These are phyloP conservation scores for Aspergillus clavatus DNA, from an alignment of 2,329 filamentous ascomycete species.

Conservation along the genomic window DNA sequence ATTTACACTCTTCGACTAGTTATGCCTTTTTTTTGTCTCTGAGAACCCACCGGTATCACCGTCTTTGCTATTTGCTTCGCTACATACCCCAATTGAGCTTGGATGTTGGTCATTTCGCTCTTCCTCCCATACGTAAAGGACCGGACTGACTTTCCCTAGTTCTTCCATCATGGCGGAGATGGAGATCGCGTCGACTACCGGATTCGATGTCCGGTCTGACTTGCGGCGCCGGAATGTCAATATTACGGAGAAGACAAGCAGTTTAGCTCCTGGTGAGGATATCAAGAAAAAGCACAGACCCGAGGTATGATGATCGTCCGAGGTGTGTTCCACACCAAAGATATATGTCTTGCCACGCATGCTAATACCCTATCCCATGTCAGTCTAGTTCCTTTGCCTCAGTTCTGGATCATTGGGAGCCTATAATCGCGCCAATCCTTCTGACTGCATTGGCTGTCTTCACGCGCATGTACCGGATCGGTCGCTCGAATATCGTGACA, in stretches of 20 bases:
- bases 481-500: slow-evolving; percentile 65
- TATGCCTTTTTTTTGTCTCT: slow-evolving; percentile 10
- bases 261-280: slow-evolving; percentile 17
- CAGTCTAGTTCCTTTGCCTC: slow-evolving; percentile 36
- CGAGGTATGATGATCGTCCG: slow-evolving; percentile 26
- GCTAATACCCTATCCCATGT: not conserved
- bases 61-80: not conserved
- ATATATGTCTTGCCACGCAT: not conserved
- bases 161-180: slow-evolving; percentile 27
- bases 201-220: slow-evolving; percentile 31
- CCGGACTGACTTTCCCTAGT: not conserved
- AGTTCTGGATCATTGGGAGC: slow-evolving; percentile 55
- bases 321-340: not conserved
- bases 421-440: slow-evolving; percentile 58
- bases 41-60: not conserved
- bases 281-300: slow-evolving; percentile 33
- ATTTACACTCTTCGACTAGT: slow-evolving; percentile 8
- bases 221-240: slow-evolving; percentile 42
- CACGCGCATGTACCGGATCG: slow-evolving; percentile 64
- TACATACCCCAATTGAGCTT: too few species aligned
- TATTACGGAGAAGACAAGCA: slow-evolving; percentile 26
- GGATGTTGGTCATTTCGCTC: too few species aligned
- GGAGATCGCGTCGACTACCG: slow-evolving; percentile 32
- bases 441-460: slow-evolving; percentile 61
- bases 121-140: not conserved